A percentile compares a stretch with the other conserved stretches of the same genome.
Conservation (phyloP, 108 stramenopile species). For the Stephanodiscus minutulus region DNA sequence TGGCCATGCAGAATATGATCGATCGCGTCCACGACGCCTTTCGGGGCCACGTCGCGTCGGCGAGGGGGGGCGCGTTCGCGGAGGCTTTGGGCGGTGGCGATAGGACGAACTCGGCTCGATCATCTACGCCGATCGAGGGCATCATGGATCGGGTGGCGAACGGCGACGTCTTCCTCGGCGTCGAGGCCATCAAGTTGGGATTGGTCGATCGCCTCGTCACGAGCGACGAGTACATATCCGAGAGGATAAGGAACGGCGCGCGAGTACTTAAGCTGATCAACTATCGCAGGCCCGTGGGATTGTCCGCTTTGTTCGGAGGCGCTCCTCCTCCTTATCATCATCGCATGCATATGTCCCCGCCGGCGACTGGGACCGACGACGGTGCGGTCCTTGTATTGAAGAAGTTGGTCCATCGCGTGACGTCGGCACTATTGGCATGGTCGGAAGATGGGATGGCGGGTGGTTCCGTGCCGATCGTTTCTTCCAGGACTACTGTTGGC, state of each 20-base stretch:
- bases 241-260: constrained; percentile 56
- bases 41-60: constrained; percentile 63
- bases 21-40: constrained; percentile 79
- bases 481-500: not conserved
- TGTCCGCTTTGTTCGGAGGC: constrained; percentile 19
- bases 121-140: constrained; percentile 24
- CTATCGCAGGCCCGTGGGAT: constrained; percentile 28
- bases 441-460: not conserved
- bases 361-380: not conserved
- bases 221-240: constrained; percentile 78
- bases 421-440: constrained; percentile 1
- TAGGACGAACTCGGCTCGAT: no score
- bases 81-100: no score
- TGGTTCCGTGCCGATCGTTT: not conserved
- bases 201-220: constrained; percentile 79
- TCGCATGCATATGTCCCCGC: not conserved
- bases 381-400: not conserved
- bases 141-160: constrained; percentile 69
- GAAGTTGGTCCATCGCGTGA: not conserved
- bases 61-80: constrained; percentile 40
- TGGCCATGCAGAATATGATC: constrained; percentile 68
- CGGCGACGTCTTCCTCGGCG: constrained; percentile 78
- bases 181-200: constrained; percentile 65
- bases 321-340: constrained; percentile 11
- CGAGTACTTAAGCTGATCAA: constrained; percentile 69